Base-by-base conservation (phyloP, 352 stramenopile species). In the Phytophthora pini region DNA sequence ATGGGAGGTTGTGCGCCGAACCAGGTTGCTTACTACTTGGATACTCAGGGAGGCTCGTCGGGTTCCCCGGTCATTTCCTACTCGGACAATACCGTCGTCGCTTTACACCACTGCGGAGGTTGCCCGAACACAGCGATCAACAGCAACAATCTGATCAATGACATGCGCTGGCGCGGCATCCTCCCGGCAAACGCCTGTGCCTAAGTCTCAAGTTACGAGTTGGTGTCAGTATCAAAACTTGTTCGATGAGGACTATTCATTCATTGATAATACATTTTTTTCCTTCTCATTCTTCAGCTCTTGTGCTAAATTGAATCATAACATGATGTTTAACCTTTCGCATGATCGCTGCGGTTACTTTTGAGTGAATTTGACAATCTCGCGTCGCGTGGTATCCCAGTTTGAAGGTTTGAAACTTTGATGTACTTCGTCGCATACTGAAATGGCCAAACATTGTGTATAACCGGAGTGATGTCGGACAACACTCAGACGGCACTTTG, bases 51-150 rank as follows among this genome's bases (percentile, higher is more conserved):
- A 1, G 87, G 87, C 1, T 91, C 87, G 12, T 94, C 84, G 0
- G 86, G 86, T 1, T 93, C 86, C 7, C 86, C 86, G 0, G 71
- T 94, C n/a, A 63, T 94, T 34, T 54, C 79, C n/a, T 83, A 56
- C 49, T 57, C 20, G 0, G 84, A 94, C 57, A 90, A 93, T 39
- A 34, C 50, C 1, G 87, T 93, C 4, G 64, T 93, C 1, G 87
- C 65, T 11, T 68, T 94, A 5, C 84, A 93, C 58, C 86, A 93
- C 61, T 94, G 84, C 40, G 87, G 87, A 2, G 87, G 84, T 0
- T 94, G 87, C 32, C 82, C 80, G 7, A 94, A 94, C 61, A 89
- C 79, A 6, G 84, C 80, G 3, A 82, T 93, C 40, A 92, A 89
- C 65, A 77, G 58, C 43, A 63, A 88, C 48, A 79, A 81, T 29